phyloP scores from a whole-genome alignment of 75 land plant genomes.

The Cryptomeria japonica region DNA sequence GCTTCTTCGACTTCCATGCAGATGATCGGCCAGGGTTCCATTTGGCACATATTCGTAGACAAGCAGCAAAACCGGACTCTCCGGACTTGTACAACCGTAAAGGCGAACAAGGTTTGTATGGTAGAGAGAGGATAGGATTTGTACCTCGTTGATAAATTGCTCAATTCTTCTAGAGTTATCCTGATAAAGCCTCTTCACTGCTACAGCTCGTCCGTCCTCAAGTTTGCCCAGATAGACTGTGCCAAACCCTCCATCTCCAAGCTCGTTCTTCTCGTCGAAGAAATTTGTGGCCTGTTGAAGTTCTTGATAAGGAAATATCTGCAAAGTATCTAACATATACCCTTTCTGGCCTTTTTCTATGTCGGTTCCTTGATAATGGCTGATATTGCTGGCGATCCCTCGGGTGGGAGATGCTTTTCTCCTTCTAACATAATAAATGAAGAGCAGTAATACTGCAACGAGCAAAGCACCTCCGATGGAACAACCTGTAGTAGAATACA shows the following conservation, averaged over 20 bases:
- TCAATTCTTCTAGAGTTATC: background rate
- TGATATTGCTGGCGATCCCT: no score
- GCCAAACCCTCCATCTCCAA: conserved; percentile 32
- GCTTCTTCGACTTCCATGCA: conserved; percentile 19
- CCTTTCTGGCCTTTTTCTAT: background rate
- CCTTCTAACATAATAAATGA: no score
- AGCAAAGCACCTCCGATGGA: no score
- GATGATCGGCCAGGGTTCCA: conserved; percentile 42
- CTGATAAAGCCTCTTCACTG: conserved; percentile 13
- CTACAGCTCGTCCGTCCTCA: conserved; percentile 13
- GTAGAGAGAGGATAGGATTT: conserved; percentile 23
- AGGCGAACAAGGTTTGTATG: conserved; percentile 35
- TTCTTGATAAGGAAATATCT: conserved; percentile 6
- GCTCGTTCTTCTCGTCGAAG: conserved; percentile 24
- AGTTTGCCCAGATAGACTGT: conserved; percentile 15
- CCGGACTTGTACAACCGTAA: conserved; percentile 22
- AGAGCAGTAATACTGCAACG: no score
- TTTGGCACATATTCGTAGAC: conserved; percentile 43
- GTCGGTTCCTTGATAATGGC: background rate
- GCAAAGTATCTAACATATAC: background rate
- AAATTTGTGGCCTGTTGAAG: conserved; percentile 24
- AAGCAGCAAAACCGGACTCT: conserved; percentile 18
- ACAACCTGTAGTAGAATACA: no score
- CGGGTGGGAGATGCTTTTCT: background rate
- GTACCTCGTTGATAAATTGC: conserved; percentile 27